A percentile compares a stretch with the other conserved stretches of the same genome.
Evolutionary conservation across 495 filamentous ascomycete species (phyloP).

Genomic region (Penicillium pancosmium): DNA sequence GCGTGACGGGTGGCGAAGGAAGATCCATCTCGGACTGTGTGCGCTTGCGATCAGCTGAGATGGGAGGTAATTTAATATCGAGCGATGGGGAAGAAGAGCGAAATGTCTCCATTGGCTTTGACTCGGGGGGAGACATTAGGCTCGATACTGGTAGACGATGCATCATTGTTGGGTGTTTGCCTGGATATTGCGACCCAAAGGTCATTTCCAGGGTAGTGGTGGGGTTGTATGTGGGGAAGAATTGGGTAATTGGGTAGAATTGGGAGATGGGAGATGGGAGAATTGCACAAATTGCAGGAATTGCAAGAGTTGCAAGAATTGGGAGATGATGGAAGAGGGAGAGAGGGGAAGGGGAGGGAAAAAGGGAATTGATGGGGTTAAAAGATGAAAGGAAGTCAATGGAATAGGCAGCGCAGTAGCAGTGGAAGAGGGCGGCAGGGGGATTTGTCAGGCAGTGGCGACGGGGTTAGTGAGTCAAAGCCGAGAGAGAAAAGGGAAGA

Average conservation of each 20-base stretch:
- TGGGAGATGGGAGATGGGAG: not conserved
- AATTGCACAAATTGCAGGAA: conserved; percentile 1
- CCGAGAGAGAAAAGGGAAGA: conserved; percentile 2
- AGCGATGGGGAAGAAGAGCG: conserved; percentile 38
- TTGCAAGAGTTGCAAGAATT: not conserved
- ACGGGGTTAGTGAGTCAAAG: conserved; percentile 26
- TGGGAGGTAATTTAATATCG: conserved; percentile 52
- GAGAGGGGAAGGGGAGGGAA: not conserved
- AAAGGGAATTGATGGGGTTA: not conserved
- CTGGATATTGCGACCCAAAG: conserved; percentile 24
- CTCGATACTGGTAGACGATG: conserved; percentile 58
- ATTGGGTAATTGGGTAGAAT: conserved; percentile 2
- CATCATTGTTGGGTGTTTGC: conserved; percentile 49
- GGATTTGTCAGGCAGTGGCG: conserved; percentile 29
- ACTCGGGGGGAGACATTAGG: conserved; percentile 77
- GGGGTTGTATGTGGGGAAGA: not conserved
- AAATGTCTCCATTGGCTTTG: conserved; percentile 64
- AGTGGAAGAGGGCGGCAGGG: conserved; percentile 19
- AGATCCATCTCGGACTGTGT: conserved; percentile 55
- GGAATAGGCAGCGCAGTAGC: conserved; percentile 6
- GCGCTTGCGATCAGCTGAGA: conserved; percentile 51
- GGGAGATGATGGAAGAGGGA: not conserved
- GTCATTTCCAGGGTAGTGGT: conserved; percentile 28
- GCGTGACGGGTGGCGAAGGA: conserved; percentile 74
- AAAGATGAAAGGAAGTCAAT: conserved; percentile 4